Evolutionary conservation across 2,329 filamentous ascomycete species (phyloP).

Genomic region (Penicillium crustosum): DNA sequence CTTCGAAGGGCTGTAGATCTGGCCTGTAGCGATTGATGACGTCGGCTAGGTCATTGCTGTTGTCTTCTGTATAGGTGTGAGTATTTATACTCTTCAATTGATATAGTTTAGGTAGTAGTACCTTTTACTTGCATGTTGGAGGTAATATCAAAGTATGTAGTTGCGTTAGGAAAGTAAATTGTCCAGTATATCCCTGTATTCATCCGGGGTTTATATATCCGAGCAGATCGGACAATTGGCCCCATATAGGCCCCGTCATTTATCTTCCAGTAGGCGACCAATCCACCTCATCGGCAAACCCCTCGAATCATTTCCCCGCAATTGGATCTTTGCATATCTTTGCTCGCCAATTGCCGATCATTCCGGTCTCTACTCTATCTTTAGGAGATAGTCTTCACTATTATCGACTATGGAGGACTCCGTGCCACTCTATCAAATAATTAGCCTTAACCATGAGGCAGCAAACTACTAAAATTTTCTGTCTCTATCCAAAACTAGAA

Average conservation of each 20-base stretch:
- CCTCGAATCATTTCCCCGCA: constrained; percentile 7
- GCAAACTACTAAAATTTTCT: not conserved
- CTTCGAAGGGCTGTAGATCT: constrained; percentile 48
- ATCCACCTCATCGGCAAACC: not conserved
- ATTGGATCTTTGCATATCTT: not conserved
- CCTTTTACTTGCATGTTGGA: constrained; percentile 7
- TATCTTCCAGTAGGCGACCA: not conserved
- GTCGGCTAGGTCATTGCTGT: not conserved
- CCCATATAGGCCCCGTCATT: not conserved
- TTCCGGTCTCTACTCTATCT: not conserved
- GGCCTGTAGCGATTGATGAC: constrained; percentile 43
- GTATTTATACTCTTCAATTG: not conserved
- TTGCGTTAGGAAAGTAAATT: not conserved
- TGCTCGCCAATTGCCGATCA: not conserved
- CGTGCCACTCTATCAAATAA: not conserved
- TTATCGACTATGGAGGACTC: not conserved
- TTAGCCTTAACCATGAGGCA: not conserved
- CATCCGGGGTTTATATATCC: not conserved
- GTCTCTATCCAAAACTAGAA: not conserved
- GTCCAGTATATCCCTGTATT: not conserved
- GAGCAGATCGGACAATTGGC: not conserved
- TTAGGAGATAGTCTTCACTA: not conserved
- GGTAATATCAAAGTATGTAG: not conserved
- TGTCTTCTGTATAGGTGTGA: not conserved
- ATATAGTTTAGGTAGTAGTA: not conserved